phyloP scores from a whole-genome alignment of 2,329 filamentous ascomycete species.

The Dissoconium aciculare region DNA sequence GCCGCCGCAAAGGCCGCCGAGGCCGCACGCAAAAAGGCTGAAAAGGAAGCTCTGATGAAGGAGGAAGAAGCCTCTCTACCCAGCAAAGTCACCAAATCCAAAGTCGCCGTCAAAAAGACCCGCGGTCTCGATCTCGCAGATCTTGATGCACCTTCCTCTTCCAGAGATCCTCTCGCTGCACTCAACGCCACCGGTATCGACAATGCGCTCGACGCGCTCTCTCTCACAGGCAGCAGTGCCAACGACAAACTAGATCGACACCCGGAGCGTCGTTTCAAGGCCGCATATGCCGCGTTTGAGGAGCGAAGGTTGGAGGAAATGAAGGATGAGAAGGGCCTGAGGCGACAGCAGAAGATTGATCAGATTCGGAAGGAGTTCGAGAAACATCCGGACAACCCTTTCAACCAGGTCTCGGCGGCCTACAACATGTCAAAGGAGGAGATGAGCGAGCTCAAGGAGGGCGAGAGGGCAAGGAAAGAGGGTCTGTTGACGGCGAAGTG shows the following conservation, averaged over 20 bases:
- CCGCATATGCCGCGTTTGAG: slow-evolving; percentile 70
- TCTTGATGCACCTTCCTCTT: slow-evolving; percentile 44
- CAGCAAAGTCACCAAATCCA: slow-evolving; percentile 51
- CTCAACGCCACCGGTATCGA: slow-evolving; percentile 82
- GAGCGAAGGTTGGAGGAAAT: slow-evolving; percentile 71
- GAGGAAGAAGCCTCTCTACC: slow-evolving; percentile 62
- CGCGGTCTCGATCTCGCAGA: slow-evolving; percentile 60
- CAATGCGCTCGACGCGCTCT: slow-evolving; percentile 78
- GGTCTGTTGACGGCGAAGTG: slow-evolving; percentile 11
- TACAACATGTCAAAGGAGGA: slow-evolving; percentile 75
- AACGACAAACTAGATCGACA: slow-evolving; percentile 70
- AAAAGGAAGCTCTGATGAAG: slow-evolving; percentile 66
- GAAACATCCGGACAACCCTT: slow-evolving; percentile 86
- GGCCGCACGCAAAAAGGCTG: slow-evolving; percentile 75
- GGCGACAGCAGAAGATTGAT: slow-evolving; percentile 72
- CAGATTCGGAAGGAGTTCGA: slow-evolving; percentile 84
- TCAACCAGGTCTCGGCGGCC: slow-evolving; percentile 64
- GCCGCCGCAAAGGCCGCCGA: slow-evolving; percentile 75
- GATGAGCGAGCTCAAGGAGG: slow-evolving; percentile 45
- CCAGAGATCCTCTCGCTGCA: slow-evolving; percentile 36
- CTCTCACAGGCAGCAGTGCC: slow-evolving; percentile 43
- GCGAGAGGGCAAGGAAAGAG: slow-evolving; percentile 21
- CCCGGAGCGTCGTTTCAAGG: slow-evolving; percentile 74
- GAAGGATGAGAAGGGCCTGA: slow-evolving; percentile 66
- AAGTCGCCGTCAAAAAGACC: slow-evolving; percentile 45